A percentile compares a stretch with the other conserved stretches of the same genome.
phyloP scores from a whole-genome alignment of 192 early-diverging fungal species.

The Dissophora ornata region DNA sequence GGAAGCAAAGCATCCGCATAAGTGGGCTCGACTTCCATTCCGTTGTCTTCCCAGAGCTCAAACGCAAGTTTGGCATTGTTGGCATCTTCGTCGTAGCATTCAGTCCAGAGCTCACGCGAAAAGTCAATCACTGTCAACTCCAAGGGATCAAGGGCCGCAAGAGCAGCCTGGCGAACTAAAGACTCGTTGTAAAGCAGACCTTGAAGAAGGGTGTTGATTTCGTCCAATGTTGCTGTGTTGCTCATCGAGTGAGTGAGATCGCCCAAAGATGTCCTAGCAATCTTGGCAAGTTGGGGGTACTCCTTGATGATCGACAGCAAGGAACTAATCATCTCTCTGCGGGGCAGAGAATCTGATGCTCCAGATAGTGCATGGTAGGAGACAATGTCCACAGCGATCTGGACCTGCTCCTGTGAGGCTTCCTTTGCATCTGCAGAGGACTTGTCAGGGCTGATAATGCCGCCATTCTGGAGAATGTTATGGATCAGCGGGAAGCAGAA shows the following conservation, averaged over 20 bases:
- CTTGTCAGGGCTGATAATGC: slow-evolving; percentile 62
- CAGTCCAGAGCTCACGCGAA: slow-evolving; percentile 77
- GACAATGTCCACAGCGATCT: slow-evolving; percentile 72
- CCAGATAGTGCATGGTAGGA: slow-evolving; percentile 69
- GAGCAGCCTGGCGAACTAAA: slow-evolving; percentile 72
- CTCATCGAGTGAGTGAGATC: slow-evolving; percentile 61
- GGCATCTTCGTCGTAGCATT: slow-evolving; percentile 72
- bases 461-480: slow-evolving; percentile 70
- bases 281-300: slow-evolving; percentile 67
- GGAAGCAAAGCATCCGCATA: slow-evolving; percentile 58
- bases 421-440: slow-evolving; percentile 57
- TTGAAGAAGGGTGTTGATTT: slow-evolving; percentile 68
- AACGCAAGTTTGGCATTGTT: slow-evolving; percentile 67
- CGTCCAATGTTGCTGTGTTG: slow-evolving; percentile 56
- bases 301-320: slow-evolving; percentile 72
- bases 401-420: slow-evolving; percentile 71
- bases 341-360: slow-evolving; percentile 65
- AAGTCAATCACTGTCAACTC: slow-evolving; percentile 69
- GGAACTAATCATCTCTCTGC: slow-evolving; percentile 71
- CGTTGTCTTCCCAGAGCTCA: slow-evolving; percentile 73
- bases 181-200: slow-evolving; percentile 75
- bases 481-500: slow-evolving; percentile 75
- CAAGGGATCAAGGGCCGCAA: slow-evolving; percentile 70
- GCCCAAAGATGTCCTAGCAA: slow-evolving; percentile 63
- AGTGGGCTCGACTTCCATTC: slow-evolving; percentile 62